Evolutionary conservation across 148 eudicot genomes (phyloP).

Genomic region (Dysphania ambrosioides): DNA sequence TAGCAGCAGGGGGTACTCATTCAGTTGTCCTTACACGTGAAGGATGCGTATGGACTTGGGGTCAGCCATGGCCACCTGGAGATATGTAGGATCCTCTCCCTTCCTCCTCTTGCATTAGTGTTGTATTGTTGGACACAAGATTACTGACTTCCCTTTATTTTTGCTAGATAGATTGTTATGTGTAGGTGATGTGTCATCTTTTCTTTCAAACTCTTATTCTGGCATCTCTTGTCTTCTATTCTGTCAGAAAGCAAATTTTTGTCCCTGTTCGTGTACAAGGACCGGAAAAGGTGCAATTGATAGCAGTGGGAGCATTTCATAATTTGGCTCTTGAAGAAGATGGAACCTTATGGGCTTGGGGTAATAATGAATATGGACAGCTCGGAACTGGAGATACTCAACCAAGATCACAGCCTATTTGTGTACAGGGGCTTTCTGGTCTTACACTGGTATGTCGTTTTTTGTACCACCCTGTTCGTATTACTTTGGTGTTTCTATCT

Average conservation of each 20-base stretch:
- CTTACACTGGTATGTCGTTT: slow-evolving; percentile 57
- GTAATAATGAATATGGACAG: slow-evolving; percentile 97
- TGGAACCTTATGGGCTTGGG: slow-evolving; percentile 93
- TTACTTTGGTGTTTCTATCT: background rate
- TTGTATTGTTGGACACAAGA: background rate
- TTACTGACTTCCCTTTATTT: background rate
- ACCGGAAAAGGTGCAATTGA: slow-evolving; percentile 69
- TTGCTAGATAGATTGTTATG: background rate
- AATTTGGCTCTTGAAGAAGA: slow-evolving; percentile 91
- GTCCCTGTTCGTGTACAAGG: slow-evolving; percentile 94
- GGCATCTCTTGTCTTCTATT: slow-evolving; percentile 2
- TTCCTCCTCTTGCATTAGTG: background rate
- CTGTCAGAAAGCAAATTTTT: slow-evolving; percentile 80
- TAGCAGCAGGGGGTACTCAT: slow-evolving; percentile 99
- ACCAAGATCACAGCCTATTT: slow-evolving; percentile 92
- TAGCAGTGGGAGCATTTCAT: slow-evolving; percentile 98
- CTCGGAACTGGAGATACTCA: slow-evolving; percentile 99
- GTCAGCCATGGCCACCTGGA: slow-evolving; percentile 99
- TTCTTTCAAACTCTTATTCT: background rate
- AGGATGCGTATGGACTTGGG: slow-evolving; percentile 99
- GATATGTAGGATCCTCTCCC: slow-evolving; percentile 59
- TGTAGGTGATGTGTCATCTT: background rate
- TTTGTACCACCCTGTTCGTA: background rate
- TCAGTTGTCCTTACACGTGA: slow-evolving; percentile 93
- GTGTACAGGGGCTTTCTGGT: slow-evolving; percentile 80